Evolutionary conservation across 805 yeast species (phyloP).

Genomic region (Candida golubevii): DNA sequence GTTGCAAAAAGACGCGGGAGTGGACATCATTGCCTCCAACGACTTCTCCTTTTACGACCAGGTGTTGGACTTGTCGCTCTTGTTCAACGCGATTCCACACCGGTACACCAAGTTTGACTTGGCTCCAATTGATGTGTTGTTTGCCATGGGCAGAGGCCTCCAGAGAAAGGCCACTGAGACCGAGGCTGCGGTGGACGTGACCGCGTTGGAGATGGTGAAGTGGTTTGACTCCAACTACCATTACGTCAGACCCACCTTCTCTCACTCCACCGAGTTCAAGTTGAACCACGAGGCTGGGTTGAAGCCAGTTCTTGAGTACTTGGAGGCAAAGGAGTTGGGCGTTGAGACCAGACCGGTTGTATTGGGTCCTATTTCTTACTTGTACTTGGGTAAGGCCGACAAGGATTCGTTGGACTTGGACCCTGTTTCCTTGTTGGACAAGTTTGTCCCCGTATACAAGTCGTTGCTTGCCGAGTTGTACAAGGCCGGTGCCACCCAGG

Average conservation of each 20-base stretch:
- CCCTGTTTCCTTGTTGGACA: constrained; percentile 84
- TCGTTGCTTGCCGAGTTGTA: constrained; percentile 83
- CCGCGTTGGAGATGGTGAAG: constrained; percentile 99
- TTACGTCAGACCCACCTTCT: constrained; percentile 98
- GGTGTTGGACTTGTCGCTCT: constrained; percentile 83
- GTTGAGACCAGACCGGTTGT: constrained; percentile 96
- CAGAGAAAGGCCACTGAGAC: constrained; percentile 93
- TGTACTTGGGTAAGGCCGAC: constrained; percentile 96
- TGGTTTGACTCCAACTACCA: constrained; percentile 99
- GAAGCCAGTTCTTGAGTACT: constrained; percentile 95
- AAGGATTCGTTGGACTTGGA: constrained; percentile 94
- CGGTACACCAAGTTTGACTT: constrained; percentile 91
- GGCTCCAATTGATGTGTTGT: constrained; percentile 84
- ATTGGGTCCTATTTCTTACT: constrained; percentile 94
- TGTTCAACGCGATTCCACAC: constrained; percentile 95
- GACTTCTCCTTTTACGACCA: constrained; percentile 99
- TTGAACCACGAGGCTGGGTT: constrained; percentile 67
- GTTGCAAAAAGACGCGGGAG: constrained; percentile 95
- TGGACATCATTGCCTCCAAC: constrained; percentile 93
- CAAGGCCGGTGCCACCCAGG: constrained; percentile 91
- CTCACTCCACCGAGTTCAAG: constrained; percentile 92
- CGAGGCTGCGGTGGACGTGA: constrained; percentile 89
- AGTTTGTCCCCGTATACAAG: constrained; percentile 89
- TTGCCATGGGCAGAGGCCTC: constrained; percentile 99
- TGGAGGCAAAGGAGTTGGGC: constrained; percentile 96